Base-by-base conservation (phyloP, 352 stramenopile species). In the Globisporangium acanthophoron region DNA sequence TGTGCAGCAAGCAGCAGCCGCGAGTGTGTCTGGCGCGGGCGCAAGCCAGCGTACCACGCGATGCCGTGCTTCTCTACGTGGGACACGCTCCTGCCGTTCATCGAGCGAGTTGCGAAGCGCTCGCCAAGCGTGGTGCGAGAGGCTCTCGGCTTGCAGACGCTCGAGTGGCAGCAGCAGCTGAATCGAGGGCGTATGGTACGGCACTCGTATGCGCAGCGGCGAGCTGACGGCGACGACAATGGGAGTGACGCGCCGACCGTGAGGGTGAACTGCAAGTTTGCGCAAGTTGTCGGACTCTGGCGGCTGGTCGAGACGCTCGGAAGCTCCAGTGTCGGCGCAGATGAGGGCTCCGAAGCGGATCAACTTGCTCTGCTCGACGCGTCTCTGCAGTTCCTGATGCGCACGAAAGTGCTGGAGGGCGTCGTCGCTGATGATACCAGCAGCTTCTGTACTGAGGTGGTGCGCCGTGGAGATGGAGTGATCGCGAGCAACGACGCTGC, bases 21-120 rank as follows among this genome's bases (percentile, higher is more conserved):
- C 8, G 70, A 67, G 18, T 90, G 80, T 45, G 70, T 66, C 53
- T 90, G 80, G 80, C 58, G 61, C 7, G 59, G 73, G 39, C 52
- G 65, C 29, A 87, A 85, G 51, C 80, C 80, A 0, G 63, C 70
- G 52, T 88, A 80, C 47, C 74, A 86, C 53, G 58, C 74, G 6
- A 90, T 90, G 80, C 63, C 63, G 27, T 90, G 80, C 64, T 78
- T 80, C 1, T 59, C 64, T 2, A 59, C 81, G 2, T 90, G 80
- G 80, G 73, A 80, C 27, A 52, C 73, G 12, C 47, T 90, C 59
- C 61, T 80, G 54, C 80, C 78, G n/a, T 80, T 87, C 31, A 48
- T 80, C 7, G 67, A 68, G 13, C 61, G 70, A 13, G 67, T 81
- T 39, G 76, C 65, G 27, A 62, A 70, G 16, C 61, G 69, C 20